phyloP scores from a whole-genome alignment of 2,329 filamentous ascomycete genomes.

The Leptodontidium sp. region DNA sequence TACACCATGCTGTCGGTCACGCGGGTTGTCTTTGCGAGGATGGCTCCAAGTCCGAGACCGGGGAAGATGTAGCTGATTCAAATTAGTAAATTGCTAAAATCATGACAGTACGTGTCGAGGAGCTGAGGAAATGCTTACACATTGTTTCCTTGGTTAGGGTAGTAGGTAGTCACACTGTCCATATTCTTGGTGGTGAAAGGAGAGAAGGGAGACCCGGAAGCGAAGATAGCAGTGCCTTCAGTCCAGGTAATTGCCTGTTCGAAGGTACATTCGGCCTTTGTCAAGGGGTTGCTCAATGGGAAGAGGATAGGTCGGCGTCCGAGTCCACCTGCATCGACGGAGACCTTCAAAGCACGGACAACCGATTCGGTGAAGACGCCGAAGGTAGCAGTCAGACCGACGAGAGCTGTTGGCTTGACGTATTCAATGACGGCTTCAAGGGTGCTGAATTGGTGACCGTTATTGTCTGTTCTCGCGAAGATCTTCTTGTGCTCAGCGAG shows the following conservation, averaged over 20 bases:
- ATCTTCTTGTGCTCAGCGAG: conserved; percentile 89
- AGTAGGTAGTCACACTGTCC: conserved; percentile 70
- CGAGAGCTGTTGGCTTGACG: conserved; percentile 91
- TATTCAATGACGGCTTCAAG: conserved; percentile 93
- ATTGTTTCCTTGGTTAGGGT: conserved; percentile 85
- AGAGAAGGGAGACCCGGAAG: conserved; percentile 92
- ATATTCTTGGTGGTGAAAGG: conserved; percentile 71
- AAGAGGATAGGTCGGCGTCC: conserved; percentile 91
- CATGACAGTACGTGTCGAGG: background rate
- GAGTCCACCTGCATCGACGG: conserved; percentile 67
- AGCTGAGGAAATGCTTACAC: conserved; percentile 65
- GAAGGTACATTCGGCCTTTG: conserved; percentile 97
- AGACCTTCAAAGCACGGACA: conserved; percentile 73
- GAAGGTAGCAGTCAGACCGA: conserved; percentile 93
- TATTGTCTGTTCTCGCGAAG: conserved; percentile 71
- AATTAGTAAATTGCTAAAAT: conserved; percentile 71
- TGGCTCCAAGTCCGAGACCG: conserved; percentile 91
- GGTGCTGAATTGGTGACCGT: conserved; percentile 75
- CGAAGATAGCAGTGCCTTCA: conserved; percentile 90
- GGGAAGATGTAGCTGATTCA: conserved; percentile 86
- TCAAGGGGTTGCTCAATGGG: conserved; percentile 94
- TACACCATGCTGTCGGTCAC: conserved; percentile 98
- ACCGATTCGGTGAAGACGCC: conserved; percentile 93
- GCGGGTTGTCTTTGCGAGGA: conserved; percentile 85
- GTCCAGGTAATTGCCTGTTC: conserved; percentile 93